Percentiles rank a stretch among this genome's conserved stretches.
Evolutionary conservation across 352 stramenopile species (phyloP).

Genomic region (Phytophthora sojae): DNA sequence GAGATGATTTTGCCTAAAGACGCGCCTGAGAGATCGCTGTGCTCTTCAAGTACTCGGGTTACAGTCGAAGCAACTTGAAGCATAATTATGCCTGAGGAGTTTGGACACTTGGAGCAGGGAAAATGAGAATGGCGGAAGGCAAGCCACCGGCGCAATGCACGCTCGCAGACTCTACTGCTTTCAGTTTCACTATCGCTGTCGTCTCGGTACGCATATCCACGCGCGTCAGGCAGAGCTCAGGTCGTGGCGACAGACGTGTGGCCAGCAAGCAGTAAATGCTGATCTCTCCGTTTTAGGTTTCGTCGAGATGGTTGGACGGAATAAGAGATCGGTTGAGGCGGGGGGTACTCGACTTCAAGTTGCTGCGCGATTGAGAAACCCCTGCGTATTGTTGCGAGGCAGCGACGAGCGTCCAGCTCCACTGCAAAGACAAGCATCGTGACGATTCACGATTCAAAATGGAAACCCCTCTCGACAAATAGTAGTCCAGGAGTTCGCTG

Average conservation of each 20-base stretch:
- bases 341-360: not conserved
- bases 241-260: not conserved
- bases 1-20: slow-evolving; percentile 56
- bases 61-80: not conserved
- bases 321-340: slow-evolving; percentile 2
- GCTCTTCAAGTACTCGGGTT: slow-evolving; percentile 14
- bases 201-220: not conserved
- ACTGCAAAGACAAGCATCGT: slow-evolving; percentile 3
- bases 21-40: slow-evolving; percentile 39
- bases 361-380: not conserved
- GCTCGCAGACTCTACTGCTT: not conserved
- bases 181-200: not conserved
- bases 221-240: not conserved
- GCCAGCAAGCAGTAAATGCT: not conserved
- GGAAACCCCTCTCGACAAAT: not conserved
- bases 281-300: not conserved
- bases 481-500: not conserved
- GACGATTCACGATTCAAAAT: not conserved
- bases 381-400: not conserved
- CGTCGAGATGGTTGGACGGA: not conserved
- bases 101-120: not conserved
- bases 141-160: not conserved
- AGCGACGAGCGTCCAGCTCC: not conserved
- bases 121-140: not conserved
- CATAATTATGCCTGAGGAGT: not conserved